A percentile compares a stretch with the other conserved stretches of the same genome.
These are phyloP conservation scores for Senecio squalidus DNA, from an alignment of 140 eudicot genomes.

Conservation along the genomic window DNA sequence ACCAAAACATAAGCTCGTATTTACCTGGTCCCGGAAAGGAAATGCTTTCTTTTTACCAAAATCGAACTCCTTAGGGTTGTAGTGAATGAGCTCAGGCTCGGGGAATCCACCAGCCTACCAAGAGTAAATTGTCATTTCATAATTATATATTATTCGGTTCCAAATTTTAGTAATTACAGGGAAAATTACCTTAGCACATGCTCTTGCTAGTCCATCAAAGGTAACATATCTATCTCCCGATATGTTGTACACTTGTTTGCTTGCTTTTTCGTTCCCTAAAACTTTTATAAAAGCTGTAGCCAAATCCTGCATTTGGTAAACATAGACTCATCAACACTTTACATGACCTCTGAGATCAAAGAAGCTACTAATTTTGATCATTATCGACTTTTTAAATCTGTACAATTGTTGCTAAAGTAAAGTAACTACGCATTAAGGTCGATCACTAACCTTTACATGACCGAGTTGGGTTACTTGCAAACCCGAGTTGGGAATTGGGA, in stretches of 20 bases:
- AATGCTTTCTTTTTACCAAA: slow-evolving; percentile 97
- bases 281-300: slow-evolving; percentile 79
- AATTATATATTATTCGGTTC: background rate
- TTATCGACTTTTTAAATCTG: background rate
- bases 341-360: background rate
- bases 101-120: slow-evolving; percentile 98
- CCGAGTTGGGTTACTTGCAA: slow-evolving; percentile 91
- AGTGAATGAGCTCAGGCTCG: slow-evolving; percentile 88
- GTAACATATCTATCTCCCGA: slow-evolving; percentile 95
- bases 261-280: slow-evolving; percentile 85
- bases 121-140: background rate
- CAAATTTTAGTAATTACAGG: background rate
- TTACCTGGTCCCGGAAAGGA: slow-evolving; percentile 99
- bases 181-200: slow-evolving; percentile 83
- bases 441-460: slow-evolving; percentile 75
- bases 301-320: slow-evolving; percentile 56
- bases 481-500: slow-evolving; percentile 92
- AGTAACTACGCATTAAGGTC: too few species aligned
- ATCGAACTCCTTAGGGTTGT: slow-evolving; percentile 91
- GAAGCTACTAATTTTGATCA: background rate
- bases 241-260: slow-evolving; percentile 81
- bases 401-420: background rate
- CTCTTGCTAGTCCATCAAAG: slow-evolving; percentile 95
- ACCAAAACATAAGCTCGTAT: background rate
- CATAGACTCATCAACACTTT: slow-evolving; percentile 14